Evolutionary conservation across 2,329 filamentous ascomycete genomes (phyloP), one percentile per base, ranked within the genome.

Genomic region (Monosporascus sp.): DNA sequence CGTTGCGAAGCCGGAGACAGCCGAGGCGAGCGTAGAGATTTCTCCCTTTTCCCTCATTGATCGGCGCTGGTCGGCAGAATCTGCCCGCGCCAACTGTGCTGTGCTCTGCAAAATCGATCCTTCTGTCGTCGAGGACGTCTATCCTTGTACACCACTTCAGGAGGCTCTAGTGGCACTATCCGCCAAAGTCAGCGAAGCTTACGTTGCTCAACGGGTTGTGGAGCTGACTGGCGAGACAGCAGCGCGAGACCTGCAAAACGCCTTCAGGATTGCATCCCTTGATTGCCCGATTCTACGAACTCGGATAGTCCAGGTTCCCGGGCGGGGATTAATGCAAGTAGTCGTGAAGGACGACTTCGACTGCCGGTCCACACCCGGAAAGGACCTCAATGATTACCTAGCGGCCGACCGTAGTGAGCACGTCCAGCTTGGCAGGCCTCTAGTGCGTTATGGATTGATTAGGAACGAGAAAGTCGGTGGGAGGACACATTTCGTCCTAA

Each of bases 131-230:
- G 75, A 80, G 48, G 79, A 83, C 54, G 63, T 79, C 0, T 83
- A 80, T 51, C 79, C 79, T 1, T 81, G 77, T 65, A 79, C 78
- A 0, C 74, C 78, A 0, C 67, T 81, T 1, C 80, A 83, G 54
- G 78, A 81, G 60, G 77, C 75, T 2, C 70, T 83, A 2, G 76
- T 83, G 69, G 77, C 78, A 0, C 63, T 82, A 6, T 78, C 79
- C 2, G 71, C 73, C 53, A 79, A 78, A 60, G 69, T 76, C 24
- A 70, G 72, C 36, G 78, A 78, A 43, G 74, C 77, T 0, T 83
- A 82, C 41, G 72, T 83, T 3, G 77, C 77, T 2, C 77, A 77
- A 57, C 69, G 76, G 39, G 74, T 80, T 1, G 69, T 77, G 22
- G 65, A 72, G 43, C 64, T 80, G 3, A 60, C 65, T 5, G 66